phyloP scores from a whole-genome alignment of 2,329 filamentous ascomycete genomes.

The Albifimbria verrucaria region DNA sequence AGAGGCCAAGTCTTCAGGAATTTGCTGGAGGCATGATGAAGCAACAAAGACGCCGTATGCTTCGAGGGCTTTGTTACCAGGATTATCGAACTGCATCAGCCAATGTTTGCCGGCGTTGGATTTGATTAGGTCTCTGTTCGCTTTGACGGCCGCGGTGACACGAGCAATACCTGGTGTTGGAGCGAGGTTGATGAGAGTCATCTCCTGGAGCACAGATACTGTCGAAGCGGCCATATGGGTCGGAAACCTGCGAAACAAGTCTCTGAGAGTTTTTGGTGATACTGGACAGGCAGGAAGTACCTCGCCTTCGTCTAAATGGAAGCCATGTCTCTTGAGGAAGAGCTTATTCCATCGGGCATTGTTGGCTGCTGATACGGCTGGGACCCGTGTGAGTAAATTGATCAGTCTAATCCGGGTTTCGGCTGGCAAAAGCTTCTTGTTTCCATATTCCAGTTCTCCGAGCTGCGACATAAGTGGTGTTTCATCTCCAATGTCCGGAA shows the following conservation, averaged over 20 bases:
- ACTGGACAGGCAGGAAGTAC: slow-evolving; percentile 21
- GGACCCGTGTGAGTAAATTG: slow-evolving; percentile 17
- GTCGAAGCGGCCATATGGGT: slow-evolving; percentile 13
- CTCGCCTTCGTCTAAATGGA: slow-evolving; percentile 15
- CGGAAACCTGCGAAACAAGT: slow-evolving; percentile 10
- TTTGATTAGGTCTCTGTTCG: slow-evolving; percentile 15
- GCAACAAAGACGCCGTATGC: slow-evolving; percentile 3
- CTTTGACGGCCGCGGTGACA: slow-evolving; percentile 20
- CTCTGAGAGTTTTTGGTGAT: slow-evolving; percentile 6
- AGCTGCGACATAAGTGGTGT: slow-evolving; percentile 8
- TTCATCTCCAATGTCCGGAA: slow-evolving; percentile 11
- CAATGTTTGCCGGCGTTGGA: slow-evolving; percentile 28
- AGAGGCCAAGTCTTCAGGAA: not conserved
- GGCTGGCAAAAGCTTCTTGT: not conserved
- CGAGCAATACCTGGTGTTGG: slow-evolving; percentile 15
- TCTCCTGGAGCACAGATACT: slow-evolving; percentile 13
- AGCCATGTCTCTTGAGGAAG: slow-evolving; percentile 25
- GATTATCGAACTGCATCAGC: slow-evolving; percentile 18
- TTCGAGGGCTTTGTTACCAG: not conserved
- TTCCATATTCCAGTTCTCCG: slow-evolving; percentile 2
- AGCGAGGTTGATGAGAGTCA: slow-evolving; percentile 17
- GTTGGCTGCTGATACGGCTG: slow-evolving; percentile 23
- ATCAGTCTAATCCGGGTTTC: slow-evolving; percentile 9
- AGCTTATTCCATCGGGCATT: slow-evolving; percentile 27
- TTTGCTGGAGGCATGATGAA: slow-evolving; percentile 6